Evolutionary conservation across 176 grass and related monocot genomes (phyloP), one percentile per base, ranked within the genome.

Genomic region (Oryza glumipatula): DNA sequence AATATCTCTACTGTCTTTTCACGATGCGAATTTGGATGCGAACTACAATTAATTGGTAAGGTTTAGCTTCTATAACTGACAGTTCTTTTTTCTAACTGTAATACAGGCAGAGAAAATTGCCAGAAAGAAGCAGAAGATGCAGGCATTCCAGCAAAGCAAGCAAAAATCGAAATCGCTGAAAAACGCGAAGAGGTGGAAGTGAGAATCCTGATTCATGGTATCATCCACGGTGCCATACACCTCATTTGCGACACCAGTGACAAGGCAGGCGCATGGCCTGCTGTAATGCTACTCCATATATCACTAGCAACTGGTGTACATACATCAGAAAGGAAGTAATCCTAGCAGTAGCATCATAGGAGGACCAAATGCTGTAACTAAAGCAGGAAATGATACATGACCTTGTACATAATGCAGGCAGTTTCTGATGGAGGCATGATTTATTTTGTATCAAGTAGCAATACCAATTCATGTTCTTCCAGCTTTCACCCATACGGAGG

Each of bases 121-220:
- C 2, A 88, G 94, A 68, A 96, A 99, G 94, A 99, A 99, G 44
- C 91, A 96, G 79, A 99, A 99, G 85, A 49, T 89, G 82, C 82
- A 92, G 86, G 91, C 96, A 16, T 99, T 99, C 82, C 90, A 99
- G 68, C 94, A 99, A 83, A 86, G 89, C 71, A 93, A 99, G 78
- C 80, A 91, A 45, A 99, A 99, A 77, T 88, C 96, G 0, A 99
- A 96, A 90, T 67, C 39, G 5, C 71, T 90, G 73, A 99, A 99
- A 67, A 99, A 99, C 9, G 52, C 82, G 15, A 95, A 95, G 77
- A 87, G 96, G 71, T 99, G 96, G 96, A 92, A 90, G 3, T 93
- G 49, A 94, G 48, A 0, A 76, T 7, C 24, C 41, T 89, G 52
- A 24, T 23, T 14, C 2, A 36, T 13, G 21, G 58, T 24, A 49